Conservation (phyloP, 768 basidiomycete species). For the Piloderma croceum region DNA sequence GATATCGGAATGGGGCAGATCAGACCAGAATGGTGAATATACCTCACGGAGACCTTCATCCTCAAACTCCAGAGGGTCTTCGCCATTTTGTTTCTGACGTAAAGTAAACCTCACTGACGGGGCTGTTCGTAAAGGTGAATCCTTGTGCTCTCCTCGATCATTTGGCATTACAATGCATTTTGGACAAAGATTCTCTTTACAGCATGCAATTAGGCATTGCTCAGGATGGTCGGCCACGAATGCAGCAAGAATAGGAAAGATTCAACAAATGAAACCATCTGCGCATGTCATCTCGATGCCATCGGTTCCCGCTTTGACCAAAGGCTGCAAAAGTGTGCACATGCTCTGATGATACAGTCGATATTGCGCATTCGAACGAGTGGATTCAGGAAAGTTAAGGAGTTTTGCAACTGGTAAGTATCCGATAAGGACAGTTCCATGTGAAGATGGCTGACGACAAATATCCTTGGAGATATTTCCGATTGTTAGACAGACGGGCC, state of each 20-base stretch:
- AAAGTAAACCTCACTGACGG: too few species aligned
- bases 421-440: too few species aligned
- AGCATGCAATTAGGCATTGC: conserved; percentile 12
- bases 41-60: conserved; percentile 7
- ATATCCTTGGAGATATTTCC: conserved; percentile 39
- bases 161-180: conserved; percentile 9
- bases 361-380: conserved; percentile 14
- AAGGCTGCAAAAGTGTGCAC: conserved; percentile 6
- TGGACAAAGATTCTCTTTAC: conserved; percentile 10
- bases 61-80: neutral
- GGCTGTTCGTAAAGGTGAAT: conserved; percentile 1
- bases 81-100: conserved; percentile 1
- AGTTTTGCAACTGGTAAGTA: conserved; percentile 36
- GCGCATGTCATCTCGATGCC: conserved; percentile 10
- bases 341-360: conserved; percentile 32
- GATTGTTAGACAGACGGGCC: conserved; percentile 40
- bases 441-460: conserved; percentile 28
- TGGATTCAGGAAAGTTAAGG: conserved; percentile 17
- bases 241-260: too few species aligned
- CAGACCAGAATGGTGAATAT: conserved; percentile 34
- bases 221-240: conserved; percentile 13
- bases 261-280: conserved; percentile 7
- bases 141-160: conserved; percentile 12
- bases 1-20: conserved; percentile 37
- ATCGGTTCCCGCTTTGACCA: conserved; percentile 6